Base-by-base conservation (phyloP, 176 grass and related monocot species). In the Tuctoria greenei region DNA sequence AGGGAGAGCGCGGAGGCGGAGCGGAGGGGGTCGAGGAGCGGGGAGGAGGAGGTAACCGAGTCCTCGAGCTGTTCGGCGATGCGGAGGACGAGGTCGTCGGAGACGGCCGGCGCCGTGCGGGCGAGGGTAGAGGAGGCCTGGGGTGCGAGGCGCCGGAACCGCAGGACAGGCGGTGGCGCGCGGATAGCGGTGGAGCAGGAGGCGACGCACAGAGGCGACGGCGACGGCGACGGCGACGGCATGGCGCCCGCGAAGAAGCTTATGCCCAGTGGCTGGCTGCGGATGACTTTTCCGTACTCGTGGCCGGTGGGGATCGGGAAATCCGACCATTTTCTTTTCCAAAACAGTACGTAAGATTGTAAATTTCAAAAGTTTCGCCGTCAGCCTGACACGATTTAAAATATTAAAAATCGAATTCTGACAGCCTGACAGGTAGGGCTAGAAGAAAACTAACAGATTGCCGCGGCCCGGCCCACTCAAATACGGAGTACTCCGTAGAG, bases 61-160 rank as follows among this genome's bases (percentile, higher is more conserved):
- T 88, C 86, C 75, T 88, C 81, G 11, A 88, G 86, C 81, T 88
- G 76, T 76, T 88, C 86, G 37, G 86, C 86, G 81, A 88, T 84
- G 52, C 81, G 80, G 70, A 84, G 75, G 56, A 88, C 76, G 8
- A 71, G 63, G 81, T 88, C 81, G 70, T 88, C 81, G 56, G 86
- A 88, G 70, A 88, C 81, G 13, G 80, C 76, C n/a, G 86, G 86
- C 27, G 64, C 24, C 43, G 76, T 17, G 37, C 81, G 70, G 3
- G 81, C 6, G 26, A 49, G 17, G 21, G 80, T 17, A 36, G 77
- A 52, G 43, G 51, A 38, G 13, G 27, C 61, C 0, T 26, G 10
- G 0, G 36, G 2, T 2, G 44, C 7, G 0, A 52, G 4, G 39
- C 76, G 64, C 2, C 55, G 70, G 64, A 71, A 55, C 1, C 76